Evolutionary conservation across 257 asterid species (phyloP).

Genomic region (Rehmannia glutinosa): DNA sequence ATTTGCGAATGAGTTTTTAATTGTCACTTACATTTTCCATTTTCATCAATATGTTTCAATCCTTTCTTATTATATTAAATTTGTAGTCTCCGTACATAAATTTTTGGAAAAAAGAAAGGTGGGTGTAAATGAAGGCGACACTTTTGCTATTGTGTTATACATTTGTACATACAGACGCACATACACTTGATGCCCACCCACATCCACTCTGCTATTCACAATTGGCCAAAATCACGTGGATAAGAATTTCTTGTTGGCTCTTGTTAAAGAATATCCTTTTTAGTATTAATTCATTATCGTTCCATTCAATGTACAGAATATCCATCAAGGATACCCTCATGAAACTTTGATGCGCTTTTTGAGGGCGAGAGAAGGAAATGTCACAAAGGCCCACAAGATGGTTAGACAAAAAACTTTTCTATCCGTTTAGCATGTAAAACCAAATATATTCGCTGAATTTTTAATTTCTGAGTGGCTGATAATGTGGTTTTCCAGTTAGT

Average conservation of each 20-base stretch:
- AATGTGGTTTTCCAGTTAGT: slow-evolving; percentile 46
- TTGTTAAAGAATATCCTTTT: too few species aligned
- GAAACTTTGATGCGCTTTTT: slow-evolving; percentile 59
- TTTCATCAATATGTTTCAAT: too few species aligned
- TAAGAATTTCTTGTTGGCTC: neutral
- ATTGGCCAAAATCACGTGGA: neutral
- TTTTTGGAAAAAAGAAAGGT: neutral
- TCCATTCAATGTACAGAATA: slow-evolving; percentile 38
- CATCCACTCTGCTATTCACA: too few species aligned
- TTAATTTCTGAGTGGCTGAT: slow-evolving; percentile 15
- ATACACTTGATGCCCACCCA: neutral
- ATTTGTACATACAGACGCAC: neutral
- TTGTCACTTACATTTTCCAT: too few species aligned
- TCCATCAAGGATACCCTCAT: slow-evolving; percentile 63
- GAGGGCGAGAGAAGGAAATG: slow-evolving; percentile 69
- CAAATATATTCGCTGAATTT: slow-evolving; percentile 1
- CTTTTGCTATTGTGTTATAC: too few species aligned
- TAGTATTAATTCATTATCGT: neutral
- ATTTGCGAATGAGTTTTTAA: neutral
- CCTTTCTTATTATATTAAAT: too few species aligned
- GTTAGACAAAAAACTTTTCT: slow-evolving; percentile 25
- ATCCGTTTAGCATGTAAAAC: slow-evolving; percentile 2
- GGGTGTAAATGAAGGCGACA: neutral
- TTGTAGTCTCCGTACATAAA: neutral
- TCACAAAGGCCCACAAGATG: slow-evolving; percentile 63